Base-by-base conservation (phyloP, 768 basidiomycete species). In the Collybiopsis luxurians region DNA sequence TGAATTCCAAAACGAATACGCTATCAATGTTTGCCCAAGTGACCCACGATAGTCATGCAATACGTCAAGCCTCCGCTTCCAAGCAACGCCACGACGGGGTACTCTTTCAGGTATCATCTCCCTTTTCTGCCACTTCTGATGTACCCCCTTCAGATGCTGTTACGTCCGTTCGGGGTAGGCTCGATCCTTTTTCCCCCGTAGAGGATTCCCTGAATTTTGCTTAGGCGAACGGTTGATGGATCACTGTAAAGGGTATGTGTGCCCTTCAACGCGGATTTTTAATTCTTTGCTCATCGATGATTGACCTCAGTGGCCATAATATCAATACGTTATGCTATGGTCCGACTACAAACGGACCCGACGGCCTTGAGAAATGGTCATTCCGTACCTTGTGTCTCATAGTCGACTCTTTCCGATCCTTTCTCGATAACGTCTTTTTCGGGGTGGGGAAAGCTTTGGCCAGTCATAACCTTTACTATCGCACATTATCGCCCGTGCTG, bases 71-170 rank as follows among this genome's bases (percentile, higher is more conserved):
- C 89, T 17, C 83, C 82, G 31, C 89, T 90, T 63, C 77, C 84
- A 91, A 90, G 65, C 69, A 90, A 21, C 86, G 85, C 60, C 90
- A 89, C 59, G 86, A 85, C 50, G 88, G 88, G 2, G 88, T 89
- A 66, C 63, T n/a, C 82, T 78, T 2, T 26, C 15, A 17, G 4
- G 44, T 23, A 13, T 34, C 31, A n/a, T n/a, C n/a, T n/a, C 31
- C 6, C 31, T 34, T 34, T 34, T 34, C 31, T 34, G 31, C 13
- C 40, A 15, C 40, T 36, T 15, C 2, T 62, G n/a, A n/a, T n/a
- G n/a, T n/a, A n/a, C n/a, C n/a, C n/a, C n/a, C n/a, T n/a, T n/a
- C n/a, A 89, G 87, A 89, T 90, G 88, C 66, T 89, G 45, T n/a
- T 86, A 85, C 64, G 86, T 89, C 50, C 83, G 87, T 12, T 79